Evolutionary conservation across 371 early-diverging fungal genomes (phyloP).

Genomic region (Mucor piriformis): DNA sequence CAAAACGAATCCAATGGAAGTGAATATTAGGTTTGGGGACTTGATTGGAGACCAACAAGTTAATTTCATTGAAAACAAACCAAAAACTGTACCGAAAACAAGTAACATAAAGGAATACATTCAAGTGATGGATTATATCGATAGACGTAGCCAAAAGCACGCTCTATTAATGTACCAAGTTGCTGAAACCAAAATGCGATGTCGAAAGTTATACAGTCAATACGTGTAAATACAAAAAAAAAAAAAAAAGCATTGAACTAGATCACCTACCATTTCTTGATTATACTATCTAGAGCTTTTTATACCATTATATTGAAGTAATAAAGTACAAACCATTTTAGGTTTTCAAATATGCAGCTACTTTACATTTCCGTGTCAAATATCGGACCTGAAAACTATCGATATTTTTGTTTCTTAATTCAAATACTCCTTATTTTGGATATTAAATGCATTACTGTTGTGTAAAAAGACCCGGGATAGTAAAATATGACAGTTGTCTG

Average conservation of each 20-base stretch:
- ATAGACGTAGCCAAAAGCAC: slow-evolving; percentile 8
- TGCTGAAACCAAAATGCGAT: neutral
- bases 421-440: neutral
- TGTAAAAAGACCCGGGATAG: neutral
- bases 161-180: slow-evolving; percentile 7
- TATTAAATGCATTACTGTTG: neutral
- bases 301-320: too few species aligned
- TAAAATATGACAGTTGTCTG: too few species aligned
- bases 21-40: neutral
- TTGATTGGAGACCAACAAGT: neutral
- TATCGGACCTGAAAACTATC: too few species aligned
- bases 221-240: neutral
- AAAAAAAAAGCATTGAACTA: neutral
- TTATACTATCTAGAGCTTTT: neutral
- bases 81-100: neutral
- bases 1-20: neutral
- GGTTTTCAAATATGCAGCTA: too few species aligned
- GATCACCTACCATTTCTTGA: neutral
- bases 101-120: neutral
- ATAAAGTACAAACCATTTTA: too few species aligned
- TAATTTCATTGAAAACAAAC: neutral
- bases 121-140: slow-evolving; percentile 9
- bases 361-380: too few species aligned
- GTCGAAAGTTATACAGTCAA: neutral
- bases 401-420: too few species aligned